Percentiles rank a stretch among this genome's conserved stretches.
Evolutionary conservation across 2,329 filamentous ascomycete genomes (phyloP).

Genomic region (Harringtonia aguacate): DNA sequence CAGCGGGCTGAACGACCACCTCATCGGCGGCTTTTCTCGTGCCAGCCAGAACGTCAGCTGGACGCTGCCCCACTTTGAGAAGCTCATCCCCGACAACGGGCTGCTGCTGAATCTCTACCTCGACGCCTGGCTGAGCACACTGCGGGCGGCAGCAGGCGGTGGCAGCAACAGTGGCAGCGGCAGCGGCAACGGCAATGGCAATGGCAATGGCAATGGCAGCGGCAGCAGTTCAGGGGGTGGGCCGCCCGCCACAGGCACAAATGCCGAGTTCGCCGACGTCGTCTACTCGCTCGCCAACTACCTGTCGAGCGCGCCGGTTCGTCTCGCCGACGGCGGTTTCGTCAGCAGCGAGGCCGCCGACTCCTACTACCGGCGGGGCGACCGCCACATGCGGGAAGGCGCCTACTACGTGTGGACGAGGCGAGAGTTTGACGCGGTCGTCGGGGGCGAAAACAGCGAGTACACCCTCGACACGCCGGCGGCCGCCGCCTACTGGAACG

Average conservation of each 20-base stretch:
- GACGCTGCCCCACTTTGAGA: constrained; percentile 94
- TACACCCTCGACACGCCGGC: constrained; percentile 52
- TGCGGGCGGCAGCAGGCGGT: constrained; percentile 20
- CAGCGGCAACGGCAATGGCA: no score
- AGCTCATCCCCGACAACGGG: constrained; percentile 89
- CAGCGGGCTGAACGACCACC: constrained; percentile 44
- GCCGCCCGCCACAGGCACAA: constrained; percentile 24
- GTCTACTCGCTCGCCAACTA: constrained; percentile 83
- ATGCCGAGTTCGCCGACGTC: constrained; percentile 64
- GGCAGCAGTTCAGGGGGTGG: no score
- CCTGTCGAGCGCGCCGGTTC: constrained; percentile 60
- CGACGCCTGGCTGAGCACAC: constrained; percentile 63
- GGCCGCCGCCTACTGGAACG: constrained; percentile 74
- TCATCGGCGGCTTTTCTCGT: constrained; percentile 49
- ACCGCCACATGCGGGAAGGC: constrained; percentile 76
- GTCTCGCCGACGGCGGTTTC: constrained; percentile 61
- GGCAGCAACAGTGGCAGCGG: not conserved
- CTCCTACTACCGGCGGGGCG: constrained; percentile 62
- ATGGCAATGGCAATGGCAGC: not conserved
- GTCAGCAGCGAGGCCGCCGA: constrained; percentile 86
- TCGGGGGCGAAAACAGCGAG: constrained; percentile 38
- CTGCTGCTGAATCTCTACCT: constrained; percentile 76
- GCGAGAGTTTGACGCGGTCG: constrained; percentile 70
- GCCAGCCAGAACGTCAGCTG: constrained; percentile 89
- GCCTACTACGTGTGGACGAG: constrained; percentile 92